These are phyloP conservation scores for Boletus tomentosulus DNA, from an alignment of 768 basidiomycete genomes.

Conservation along the genomic window DNA sequence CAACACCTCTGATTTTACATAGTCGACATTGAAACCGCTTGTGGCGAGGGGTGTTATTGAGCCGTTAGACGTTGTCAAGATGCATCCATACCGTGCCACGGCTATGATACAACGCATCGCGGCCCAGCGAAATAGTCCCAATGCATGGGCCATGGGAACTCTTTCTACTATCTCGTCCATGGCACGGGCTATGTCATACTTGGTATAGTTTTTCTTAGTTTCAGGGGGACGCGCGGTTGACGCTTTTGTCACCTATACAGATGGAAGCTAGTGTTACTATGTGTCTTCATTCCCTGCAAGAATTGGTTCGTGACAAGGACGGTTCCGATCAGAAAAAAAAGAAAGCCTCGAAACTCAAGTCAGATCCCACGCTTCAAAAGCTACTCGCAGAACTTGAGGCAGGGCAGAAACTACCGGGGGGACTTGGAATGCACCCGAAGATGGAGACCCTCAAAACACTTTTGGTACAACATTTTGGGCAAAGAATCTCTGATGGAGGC, in stretches of 20 bases:
- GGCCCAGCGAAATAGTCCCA: constrained; percentile 32
- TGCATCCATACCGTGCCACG: constrained; percentile 66
- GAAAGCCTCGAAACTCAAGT: constrained; percentile 43
- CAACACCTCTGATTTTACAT: constrained; percentile 6
- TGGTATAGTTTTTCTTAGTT: constrained; percentile 47
- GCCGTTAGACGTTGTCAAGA: constrained; percentile 50
- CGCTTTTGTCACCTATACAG: constrained; percentile 35
- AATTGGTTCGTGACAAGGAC: constrained; percentile 41
- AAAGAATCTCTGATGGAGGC: constrained; percentile 39
- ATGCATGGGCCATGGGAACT: constrained; percentile 45
- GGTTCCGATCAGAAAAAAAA: constrained; percentile 31
- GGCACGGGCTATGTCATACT: constrained; percentile 83
- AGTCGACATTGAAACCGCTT: constrained; percentile 37
- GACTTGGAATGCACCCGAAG: constrained; percentile 80
- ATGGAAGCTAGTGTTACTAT: constrained; percentile 78
- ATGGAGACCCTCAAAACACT: constrained; percentile 78
- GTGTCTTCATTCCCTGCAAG: constrained; percentile 65
- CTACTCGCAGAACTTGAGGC: constrained; percentile 64
- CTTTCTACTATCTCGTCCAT: constrained; percentile 54
- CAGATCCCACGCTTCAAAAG: constrained; percentile 57
- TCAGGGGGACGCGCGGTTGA: not conserved
- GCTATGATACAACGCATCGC: constrained; percentile 37
- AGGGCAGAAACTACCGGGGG: constrained; percentile 42
- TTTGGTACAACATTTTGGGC: constrained; percentile 71
- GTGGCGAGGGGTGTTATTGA: constrained; percentile 40